Percentiles rank a stretch among this genome's conserved stretches.
These are phyloP conservation scores for Coemansia sp. DNA, from an alignment of 192 early-diverging fungal species.

Conservation along the genomic window DNA sequence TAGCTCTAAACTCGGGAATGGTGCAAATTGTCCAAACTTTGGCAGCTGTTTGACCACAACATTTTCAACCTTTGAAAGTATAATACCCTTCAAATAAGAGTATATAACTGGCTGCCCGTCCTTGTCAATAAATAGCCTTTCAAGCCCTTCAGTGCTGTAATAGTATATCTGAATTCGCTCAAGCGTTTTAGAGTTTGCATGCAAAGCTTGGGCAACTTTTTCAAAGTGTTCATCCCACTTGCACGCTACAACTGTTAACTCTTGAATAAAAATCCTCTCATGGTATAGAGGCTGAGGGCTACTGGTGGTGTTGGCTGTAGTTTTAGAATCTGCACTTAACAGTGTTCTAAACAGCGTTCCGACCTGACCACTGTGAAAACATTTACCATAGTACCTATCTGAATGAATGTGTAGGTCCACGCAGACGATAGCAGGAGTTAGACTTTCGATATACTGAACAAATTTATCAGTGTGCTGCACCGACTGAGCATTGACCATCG, in stretches of 20 bases:
- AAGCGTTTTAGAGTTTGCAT: slow-evolving; percentile 3
- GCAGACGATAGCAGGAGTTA: not conserved
- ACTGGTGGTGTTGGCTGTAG: not conserved
- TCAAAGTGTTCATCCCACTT: not conserved
- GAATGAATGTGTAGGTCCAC: not conserved
- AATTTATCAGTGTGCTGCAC: not conserved
- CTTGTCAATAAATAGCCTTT: not conserved
- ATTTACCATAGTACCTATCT: not conserved
- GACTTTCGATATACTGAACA: not conserved
- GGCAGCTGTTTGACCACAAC: not conserved
- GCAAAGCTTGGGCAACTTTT: not conserved
- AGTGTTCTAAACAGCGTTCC: not conserved
- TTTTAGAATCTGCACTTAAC: not conserved
- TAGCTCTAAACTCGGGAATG: not conserved
- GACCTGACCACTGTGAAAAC: not conserved
- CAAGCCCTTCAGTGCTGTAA: not conserved
- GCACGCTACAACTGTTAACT: slow-evolving; percentile 1
- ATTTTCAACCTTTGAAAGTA: not conserved
- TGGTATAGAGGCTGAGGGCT: not conserved
- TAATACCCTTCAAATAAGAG: not conserved
- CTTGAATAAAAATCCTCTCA: not conserved
- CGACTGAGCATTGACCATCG: not conserved
- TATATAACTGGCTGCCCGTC: not conserved
- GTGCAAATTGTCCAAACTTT: slow-evolving; percentile 6
- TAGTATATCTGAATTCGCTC: not conserved